A percentile compares a stretch with the other conserved stretches of the same genome.
Conservation (phyloP, 495 filamentous ascomycete genomes). For the Penicillium canariense region DNA sequence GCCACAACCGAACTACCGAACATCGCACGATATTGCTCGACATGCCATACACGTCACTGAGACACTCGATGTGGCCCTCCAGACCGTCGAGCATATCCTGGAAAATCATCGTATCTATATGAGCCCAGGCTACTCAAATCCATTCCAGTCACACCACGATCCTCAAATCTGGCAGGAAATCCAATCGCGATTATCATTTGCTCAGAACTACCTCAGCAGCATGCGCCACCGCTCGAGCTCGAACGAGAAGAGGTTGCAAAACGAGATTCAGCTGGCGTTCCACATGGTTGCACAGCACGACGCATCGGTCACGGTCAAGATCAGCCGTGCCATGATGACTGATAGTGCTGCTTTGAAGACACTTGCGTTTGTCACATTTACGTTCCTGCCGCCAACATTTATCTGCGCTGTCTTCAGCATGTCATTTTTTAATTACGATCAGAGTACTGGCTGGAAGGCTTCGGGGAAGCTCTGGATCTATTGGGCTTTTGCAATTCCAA, state of each 20-base stretch:
- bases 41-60: conserved; percentile 50
- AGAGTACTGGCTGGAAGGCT: conserved; percentile 20
- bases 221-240: conserved; percentile 36
- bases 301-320: conserved; percentile 30
- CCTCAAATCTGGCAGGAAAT: conserved; percentile 5
- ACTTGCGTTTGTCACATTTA: conserved; percentile 33
- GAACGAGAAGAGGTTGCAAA: conserved; percentile 39
- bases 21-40: conserved; percentile 46
- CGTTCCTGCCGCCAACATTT: conserved; percentile 39
- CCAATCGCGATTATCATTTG: conserved; percentile 3
- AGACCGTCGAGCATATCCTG: conserved; percentile 36
- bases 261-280: conserved; percentile 45
- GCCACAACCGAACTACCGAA: conserved; percentile 33
- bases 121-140: not conserved
- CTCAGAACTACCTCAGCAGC: conserved; percentile 29
- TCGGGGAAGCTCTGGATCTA: conserved; percentile 38
- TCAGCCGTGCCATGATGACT: conserved; percentile 31
- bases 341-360: conserved; percentile 40
- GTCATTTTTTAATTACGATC: conserved; percentile 33
- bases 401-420: conserved; percentile 39
- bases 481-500: conserved; percentile 33
- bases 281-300: conserved; percentile 40
- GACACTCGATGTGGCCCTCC: conserved; percentile 36
- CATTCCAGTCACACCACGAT: not conserved
- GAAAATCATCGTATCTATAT: conserved; percentile 24